These are phyloP conservation scores for Vitis labrusca DNA, from an alignment of 164 flowering plant genomes.

Conservation along the genomic window DNA sequence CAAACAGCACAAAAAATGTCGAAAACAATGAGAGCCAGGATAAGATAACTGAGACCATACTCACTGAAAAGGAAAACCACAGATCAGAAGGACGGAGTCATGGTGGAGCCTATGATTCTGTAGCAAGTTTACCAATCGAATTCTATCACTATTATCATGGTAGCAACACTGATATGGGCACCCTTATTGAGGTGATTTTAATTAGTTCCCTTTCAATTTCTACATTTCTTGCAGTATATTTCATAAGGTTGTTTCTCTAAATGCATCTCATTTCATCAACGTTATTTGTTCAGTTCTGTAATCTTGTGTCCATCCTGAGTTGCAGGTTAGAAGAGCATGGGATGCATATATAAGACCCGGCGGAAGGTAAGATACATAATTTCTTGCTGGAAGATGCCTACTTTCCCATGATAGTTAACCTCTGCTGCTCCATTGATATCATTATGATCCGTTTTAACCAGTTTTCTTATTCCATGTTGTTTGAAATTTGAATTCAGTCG, in stretches of 20 bases:
- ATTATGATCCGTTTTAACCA: too few relatives aligned
- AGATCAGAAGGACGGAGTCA: constrained; percentile 32
- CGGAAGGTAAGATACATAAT: constrained; percentile 61
- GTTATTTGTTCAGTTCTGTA: neutral
- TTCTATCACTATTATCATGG: constrained; percentile 96
- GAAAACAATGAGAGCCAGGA: constrained; percentile 21
- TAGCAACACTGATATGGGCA: constrained; percentile 89
- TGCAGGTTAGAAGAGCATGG: constrained; percentile 95
- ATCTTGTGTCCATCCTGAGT: constrained; percentile 1
- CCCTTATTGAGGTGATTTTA: constrained; percentile 80
- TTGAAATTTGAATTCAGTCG: constrained; percentile 55
- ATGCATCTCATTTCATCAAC: too few relatives aligned
- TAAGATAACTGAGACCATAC: constrained; percentile 16
- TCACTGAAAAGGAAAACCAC: constrained; percentile 20
- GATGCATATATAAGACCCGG: constrained; percentile 93
- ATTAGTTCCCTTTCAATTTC: constrained; percentile 4
- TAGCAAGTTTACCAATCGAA: constrained; percentile 69
- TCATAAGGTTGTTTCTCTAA: neutral
- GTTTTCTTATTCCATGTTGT: neutral
- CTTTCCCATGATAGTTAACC: neutral
- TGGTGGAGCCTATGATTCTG: constrained; percentile 45
- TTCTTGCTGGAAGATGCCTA: neutral
- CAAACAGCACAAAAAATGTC: constrained; percentile 8
- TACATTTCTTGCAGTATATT: neutral
- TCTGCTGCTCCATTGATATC: too few relatives aligned